Conservation (phyloP, 2,329 filamentous ascomycete species). For the Raffaelea albimanens region DNA sequence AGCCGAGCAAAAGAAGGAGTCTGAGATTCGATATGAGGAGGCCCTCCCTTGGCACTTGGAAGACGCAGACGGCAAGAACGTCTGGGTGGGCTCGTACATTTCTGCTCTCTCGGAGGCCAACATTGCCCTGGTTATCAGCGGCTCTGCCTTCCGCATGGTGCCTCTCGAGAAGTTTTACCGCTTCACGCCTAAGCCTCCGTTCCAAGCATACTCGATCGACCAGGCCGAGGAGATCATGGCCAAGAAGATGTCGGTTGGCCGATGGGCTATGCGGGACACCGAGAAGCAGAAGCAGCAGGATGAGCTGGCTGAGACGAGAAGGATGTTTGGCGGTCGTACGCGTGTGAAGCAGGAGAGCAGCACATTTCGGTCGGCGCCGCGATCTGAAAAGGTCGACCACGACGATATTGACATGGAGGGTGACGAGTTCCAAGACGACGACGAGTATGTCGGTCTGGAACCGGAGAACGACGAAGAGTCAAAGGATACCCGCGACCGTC, state of each 20-base stretch:
- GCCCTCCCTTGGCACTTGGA: conserved; percentile 94
- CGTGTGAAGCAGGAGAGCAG: conserved; percentile 60
- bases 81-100: conserved; percentile 88
- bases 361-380: conserved; percentile 52
- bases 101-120: conserved; percentile 79
- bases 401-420: conserved; percentile 59
- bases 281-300: conserved; percentile 48
- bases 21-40: conserved; percentile 79
- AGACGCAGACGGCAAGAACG: conserved; percentile 90
- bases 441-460: conserved; percentile 69
- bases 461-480: conserved; percentile 72
- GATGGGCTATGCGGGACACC: conserved; percentile 69
- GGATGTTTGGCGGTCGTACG: conserved; percentile 40
- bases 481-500: conserved; percentile 61
- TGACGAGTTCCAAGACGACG: conserved; percentile 79
- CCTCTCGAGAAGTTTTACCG: conserved; percentile 95
- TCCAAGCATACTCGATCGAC: conserved; percentile 69
- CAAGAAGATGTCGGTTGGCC: conserved; percentile 64
- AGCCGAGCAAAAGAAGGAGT: conserved; percentile 70
- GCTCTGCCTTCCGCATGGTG: conserved; percentile 68
- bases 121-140: conserved; percentile 66
- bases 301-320: conserved; percentile 51
- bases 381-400: conserved; percentile 59
- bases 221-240: conserved; percentile 78
- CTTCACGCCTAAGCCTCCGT: conserved; percentile 71